Evolutionary conservation across 345 rosid species (phyloP).

Genomic region (Jatropha curcas): DNA sequence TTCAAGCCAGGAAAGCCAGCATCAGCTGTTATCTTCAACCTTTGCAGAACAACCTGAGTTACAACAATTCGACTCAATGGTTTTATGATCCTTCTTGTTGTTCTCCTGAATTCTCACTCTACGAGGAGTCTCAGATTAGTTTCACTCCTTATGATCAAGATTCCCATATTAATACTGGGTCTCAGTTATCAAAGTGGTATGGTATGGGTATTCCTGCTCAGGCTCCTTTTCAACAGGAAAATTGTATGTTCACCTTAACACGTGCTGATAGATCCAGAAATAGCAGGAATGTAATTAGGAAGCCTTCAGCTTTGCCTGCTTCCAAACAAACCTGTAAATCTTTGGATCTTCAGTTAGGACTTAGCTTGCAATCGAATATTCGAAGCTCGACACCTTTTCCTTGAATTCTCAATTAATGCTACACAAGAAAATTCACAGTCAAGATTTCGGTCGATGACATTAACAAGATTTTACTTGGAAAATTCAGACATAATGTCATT

Average conservation of each 20-base stretch:
- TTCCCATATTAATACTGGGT: conserved; percentile 10
- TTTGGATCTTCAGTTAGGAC: conserved; percentile 73
- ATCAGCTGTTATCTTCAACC: conserved; percentile 65
- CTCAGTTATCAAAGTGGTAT: conserved; percentile 26
- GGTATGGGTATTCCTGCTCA: conserved; percentile 23
- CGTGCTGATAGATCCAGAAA: conserved; percentile 34
- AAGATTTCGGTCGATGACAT: background rate
- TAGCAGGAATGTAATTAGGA: conserved; percentile 34
- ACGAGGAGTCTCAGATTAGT: conserved; percentile 67
- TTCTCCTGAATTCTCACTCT: conserved; percentile 32
- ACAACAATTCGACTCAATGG: conserved; percentile 39
- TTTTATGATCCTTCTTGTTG: conserved; percentile 41
- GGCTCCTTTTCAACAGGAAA: conserved; percentile 34
- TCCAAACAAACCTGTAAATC: conserved; percentile 50
- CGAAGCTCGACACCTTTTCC: conserved; percentile 22
- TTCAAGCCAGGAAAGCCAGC: conserved; percentile 56
- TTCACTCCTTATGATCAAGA: conserved; percentile 45
- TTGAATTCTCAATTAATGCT: background rate
- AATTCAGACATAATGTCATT: background rate
- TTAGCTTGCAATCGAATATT: conserved; percentile 42
- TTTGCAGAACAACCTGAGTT: conserved; percentile 37
- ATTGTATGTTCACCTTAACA: conserved; percentile 38
- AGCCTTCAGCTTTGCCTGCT: conserved; percentile 42
- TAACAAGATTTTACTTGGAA: background rate
- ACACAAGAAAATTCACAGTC: background rate